These are phyloP conservation scores for Inga oerstediana DNA, from an alignment of 306 rosid species.

Conservation along the genomic window DNA sequence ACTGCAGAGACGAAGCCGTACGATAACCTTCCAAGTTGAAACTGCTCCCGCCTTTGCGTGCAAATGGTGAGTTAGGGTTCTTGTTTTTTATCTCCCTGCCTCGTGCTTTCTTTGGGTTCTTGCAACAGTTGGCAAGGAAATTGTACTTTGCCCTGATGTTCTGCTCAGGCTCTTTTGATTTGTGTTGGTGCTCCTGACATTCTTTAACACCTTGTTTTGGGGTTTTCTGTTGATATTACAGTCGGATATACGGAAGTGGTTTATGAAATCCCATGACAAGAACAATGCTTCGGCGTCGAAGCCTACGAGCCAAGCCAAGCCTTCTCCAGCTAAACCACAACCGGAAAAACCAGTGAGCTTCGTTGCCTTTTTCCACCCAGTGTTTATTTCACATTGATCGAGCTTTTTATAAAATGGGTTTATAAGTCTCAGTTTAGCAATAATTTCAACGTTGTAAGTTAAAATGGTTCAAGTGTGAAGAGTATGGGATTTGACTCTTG, in stretches of 20 bases:
- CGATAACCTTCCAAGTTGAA: not conserved
- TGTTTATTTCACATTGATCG: not conserved
- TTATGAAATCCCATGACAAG: constrained; percentile 87
- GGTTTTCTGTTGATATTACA: constrained; percentile 27
- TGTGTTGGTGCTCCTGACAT: not conserved
- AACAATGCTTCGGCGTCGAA: constrained; percentile 50
- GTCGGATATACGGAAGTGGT: constrained; percentile 93
- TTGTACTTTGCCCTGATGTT: not conserved
- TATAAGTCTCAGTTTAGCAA: not conserved
- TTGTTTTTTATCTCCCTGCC: constrained; percentile 5
- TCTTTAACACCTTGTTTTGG: not conserved
- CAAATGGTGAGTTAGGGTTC: constrained; percentile 56
- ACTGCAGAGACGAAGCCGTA: not conserved
- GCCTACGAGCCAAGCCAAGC: constrained; percentile 43
- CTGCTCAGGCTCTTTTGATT: not conserved
- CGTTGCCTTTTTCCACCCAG: not conserved
- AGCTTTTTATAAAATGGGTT: not conserved
- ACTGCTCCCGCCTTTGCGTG: constrained; percentile 35
- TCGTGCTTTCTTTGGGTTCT: not conserved
- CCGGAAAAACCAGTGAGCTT: constrained; percentile 54
- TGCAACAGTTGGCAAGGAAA: not conserved
- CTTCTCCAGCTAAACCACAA: constrained; percentile 47
- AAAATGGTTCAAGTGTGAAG: constrained; percentile 5
- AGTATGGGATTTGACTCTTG: constrained; percentile 9
- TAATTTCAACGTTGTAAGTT: constrained; percentile 23